Evolutionary conservation across 2,329 filamentous ascomycete species (phyloP).

Genomic region (Ramularia collo-cygni): DNA sequence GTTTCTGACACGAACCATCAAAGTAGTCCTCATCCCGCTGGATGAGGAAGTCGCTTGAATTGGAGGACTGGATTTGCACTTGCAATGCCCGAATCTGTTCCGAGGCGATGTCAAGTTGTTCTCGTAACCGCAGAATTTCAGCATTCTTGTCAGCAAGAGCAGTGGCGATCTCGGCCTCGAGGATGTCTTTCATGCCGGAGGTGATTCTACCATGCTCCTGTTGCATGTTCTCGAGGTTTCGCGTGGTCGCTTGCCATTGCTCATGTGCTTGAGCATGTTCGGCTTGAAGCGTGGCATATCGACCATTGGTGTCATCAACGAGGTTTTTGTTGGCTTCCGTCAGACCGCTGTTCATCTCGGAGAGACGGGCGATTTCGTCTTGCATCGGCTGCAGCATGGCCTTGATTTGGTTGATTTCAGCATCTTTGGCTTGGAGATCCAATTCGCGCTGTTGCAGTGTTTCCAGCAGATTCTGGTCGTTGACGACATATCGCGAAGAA

Average conservation of each 20-base stretch:
- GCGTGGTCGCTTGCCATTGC: conserved; percentile 51
- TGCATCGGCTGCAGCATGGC: conserved; percentile 73
- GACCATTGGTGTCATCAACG: conserved; percentile 65
- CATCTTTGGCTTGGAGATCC: conserved; percentile 72
- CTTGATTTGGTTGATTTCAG: conserved; percentile 69
- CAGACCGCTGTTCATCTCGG: conserved; percentile 75
- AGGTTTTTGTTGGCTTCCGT: conserved; percentile 71
- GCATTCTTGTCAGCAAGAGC: conserved; percentile 74
- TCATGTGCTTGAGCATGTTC: conserved; percentile 52
- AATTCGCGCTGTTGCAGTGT: conserved; percentile 59
- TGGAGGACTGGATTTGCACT: conserved; percentile 51
- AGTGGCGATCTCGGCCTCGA: conserved; percentile 55
- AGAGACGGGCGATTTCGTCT: conserved; percentile 72
- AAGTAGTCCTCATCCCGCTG: conserved; percentile 91
- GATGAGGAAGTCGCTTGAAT: conserved; percentile 65
- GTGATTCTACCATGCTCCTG: conserved; percentile 57
- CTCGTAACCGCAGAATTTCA: conserved; percentile 71
- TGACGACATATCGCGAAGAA: conserved; percentile 44
- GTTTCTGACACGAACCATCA: conserved; percentile 83
- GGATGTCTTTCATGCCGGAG: conserved; percentile 54
- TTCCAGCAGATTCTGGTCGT: conserved; percentile 42
- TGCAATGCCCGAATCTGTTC: conserved; percentile 56
- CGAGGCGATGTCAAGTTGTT: conserved; percentile 66
- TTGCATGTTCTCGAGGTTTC: conserved; percentile 63
- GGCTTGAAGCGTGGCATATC: conserved; percentile 59